Evolutionary conservation across 331 rosid species (phyloP), one percentile per base, ranked within the genome.

Genomic region (Acacia pycnantha): DNA sequence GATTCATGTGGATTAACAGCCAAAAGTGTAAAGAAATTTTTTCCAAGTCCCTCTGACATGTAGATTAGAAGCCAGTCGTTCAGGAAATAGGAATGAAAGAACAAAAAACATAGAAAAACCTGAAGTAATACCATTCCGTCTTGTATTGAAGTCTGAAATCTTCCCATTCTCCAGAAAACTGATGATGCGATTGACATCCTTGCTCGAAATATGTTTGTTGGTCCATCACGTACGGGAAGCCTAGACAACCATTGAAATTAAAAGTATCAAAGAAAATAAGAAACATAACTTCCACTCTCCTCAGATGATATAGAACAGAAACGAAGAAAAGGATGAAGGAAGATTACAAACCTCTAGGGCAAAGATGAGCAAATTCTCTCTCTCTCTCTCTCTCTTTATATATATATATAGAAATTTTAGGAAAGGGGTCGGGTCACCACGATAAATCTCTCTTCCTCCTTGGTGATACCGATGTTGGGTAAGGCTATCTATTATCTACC

Each of bases 51-150:
- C 69, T 46, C 58, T 50, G 4, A 65, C 40, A 73, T 62, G 77
- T 69, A 73, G 64, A 69, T 29, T 68, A 37, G 54, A 35, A 44
- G 75, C 54, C 27, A 70, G 33, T 40, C 10, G 43, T 22, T 3
- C 27, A 40, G 76, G 46, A 79, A 83, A 82, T 31, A 64, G 61
- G 75, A 72, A 78, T 19, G 59, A 78, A 70, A 8, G 83, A 81
- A 87, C 19, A 24, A 70, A 75, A 79, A 47, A 86, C 75, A 85
- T 21, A 73, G 50, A 88, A 87, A 77, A 95, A 33, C 99, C 99
- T 95, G 99, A 90, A 93, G 98, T 88, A 95, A 82, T 84, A 98
- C 99, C 98, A 95, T 90, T 89, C 98, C 88, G 85, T 95, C 99
- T 88, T 95, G 99, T 78, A 95, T 91, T 16, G 99, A 93, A 75